These are phyloP conservation scores for Phyllosticta paracitricarpa DNA, from an alignment of 2,329 filamentous ascomycete genomes.

Conservation along the genomic window DNA sequence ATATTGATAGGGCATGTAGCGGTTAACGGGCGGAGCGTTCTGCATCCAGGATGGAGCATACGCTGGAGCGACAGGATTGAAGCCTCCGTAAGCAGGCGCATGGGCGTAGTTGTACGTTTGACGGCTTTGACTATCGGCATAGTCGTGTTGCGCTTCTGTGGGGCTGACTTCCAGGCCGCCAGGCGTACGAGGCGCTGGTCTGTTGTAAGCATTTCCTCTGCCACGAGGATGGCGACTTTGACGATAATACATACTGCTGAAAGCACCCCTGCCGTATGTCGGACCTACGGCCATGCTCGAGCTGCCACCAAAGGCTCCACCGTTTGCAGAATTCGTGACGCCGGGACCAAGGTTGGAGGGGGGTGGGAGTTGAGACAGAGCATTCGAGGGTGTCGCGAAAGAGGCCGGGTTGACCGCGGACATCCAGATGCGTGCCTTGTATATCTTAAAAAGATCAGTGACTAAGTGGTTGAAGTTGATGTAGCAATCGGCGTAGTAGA, in stretches of 20 bases:
- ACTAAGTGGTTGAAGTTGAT: constrained; percentile 99
- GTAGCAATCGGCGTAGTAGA: constrained; percentile 95
- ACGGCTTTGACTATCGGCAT: not conserved
- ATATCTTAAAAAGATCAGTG: constrained; percentile 96
- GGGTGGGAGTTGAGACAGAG: constrained; percentile 23
- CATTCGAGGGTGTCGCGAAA: constrained; percentile 40
- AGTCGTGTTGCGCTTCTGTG: constrained; percentile 2
- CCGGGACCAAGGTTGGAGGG: constrained; percentile 30
- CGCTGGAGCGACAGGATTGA: constrained; percentile 7
- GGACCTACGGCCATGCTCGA: constrained; percentile 4
- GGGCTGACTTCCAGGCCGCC: constrained; percentile 2
- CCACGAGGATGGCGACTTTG: not conserved
- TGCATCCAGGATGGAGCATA: constrained; percentile 8
- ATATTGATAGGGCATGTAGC: constrained; percentile 5
- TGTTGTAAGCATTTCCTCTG: not conserved
- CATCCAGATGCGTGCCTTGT: constrained; percentile 99
- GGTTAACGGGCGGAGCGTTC: not conserved
- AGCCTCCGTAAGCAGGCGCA: constrained; percentile 4
- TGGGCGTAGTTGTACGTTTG: constrained; percentile 4
- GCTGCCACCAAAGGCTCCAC: not conserved
- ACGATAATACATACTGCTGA: constrained; percentile 4
- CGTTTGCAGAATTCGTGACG: constrained; percentile 20
- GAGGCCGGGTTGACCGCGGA: constrained; percentile 97
- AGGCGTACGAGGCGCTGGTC: constrained; percentile 4
- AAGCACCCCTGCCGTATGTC: constrained; percentile 5